Conservation (phyloP, 768 basidiomycete species). For the Gymnopilus junonius region DNA sequence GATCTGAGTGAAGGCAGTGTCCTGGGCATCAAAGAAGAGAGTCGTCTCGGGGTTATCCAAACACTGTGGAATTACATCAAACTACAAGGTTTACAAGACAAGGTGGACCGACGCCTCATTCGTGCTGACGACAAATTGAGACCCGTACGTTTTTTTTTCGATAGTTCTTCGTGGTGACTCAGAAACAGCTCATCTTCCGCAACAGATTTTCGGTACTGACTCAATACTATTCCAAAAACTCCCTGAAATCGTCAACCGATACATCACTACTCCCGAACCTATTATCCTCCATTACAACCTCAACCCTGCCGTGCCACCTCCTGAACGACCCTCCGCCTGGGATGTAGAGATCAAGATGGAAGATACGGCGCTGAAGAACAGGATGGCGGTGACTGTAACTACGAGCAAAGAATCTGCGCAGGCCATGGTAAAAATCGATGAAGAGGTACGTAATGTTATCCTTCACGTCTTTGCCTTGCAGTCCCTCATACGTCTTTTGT, state of each 20-base stretch:
- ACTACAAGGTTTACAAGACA: constrained; percentile 80
- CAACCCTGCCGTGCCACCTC: constrained; percentile 62
- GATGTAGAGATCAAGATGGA: constrained; percentile 91
- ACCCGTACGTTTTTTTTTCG: constrained; percentile 47
- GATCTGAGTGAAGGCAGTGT: constrained; percentile 48
- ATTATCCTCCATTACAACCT: constrained; percentile 78
- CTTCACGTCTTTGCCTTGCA: background rate
- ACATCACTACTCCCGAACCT: constrained; percentile 77
- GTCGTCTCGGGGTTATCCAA: constrained; percentile 78
- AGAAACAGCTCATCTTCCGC: background rate
- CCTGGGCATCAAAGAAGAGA: constrained; percentile 84
- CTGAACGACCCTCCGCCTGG: constrained; percentile 78
- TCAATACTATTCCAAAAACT: constrained; percentile 76
- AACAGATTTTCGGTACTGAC: constrained; percentile 74
- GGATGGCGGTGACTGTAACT: constrained; percentile 73
- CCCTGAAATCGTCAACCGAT: constrained; percentile 85
- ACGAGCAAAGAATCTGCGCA: constrained; percentile 73
- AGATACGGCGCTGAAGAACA: constrained; percentile 71
- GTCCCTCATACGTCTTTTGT: background rate
- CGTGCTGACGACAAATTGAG: constrained; percentile 70
- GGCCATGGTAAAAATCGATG: constrained; percentile 76
- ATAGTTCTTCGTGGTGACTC: background rate
- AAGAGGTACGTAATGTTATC: constrained; percentile 64
- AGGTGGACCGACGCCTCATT: constrained; percentile 73
- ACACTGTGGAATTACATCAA: constrained; percentile 95